A percentile compares a stretch with the other conserved stretches of the same genome.
Evolutionary conservation across 495 filamentous ascomycete species (phyloP).

Genomic region (Penicillium cinerascens): DNA sequence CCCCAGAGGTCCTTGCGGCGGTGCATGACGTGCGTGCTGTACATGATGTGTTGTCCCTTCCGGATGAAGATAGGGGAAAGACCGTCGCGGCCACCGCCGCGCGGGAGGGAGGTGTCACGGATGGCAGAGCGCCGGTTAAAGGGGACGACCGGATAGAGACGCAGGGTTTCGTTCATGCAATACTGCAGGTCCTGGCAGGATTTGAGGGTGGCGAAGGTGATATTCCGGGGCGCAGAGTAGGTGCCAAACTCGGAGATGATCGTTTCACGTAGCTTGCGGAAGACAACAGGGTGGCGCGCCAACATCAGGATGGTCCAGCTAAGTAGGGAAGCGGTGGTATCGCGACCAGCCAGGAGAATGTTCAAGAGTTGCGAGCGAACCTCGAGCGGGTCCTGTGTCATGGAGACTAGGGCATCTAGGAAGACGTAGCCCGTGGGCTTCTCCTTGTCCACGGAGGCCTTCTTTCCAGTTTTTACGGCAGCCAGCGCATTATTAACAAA

Average conservation of each 20-base stretch:
- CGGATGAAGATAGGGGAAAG: conserved; percentile 48
- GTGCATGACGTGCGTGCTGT: conserved; percentile 50
- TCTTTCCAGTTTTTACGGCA: no score
- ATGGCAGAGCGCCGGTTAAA: conserved; percentile 51
- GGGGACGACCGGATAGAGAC: conserved; percentile 58
- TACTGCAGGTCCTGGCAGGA: conserved; percentile 49
- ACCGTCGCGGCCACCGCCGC: conserved; percentile 64
- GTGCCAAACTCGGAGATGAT: conserved; percentile 46
- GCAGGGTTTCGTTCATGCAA: conserved; percentile 47
- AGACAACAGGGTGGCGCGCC: conserved; percentile 41
- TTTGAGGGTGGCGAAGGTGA: conserved; percentile 42
- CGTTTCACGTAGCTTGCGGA: conserved; percentile 46
- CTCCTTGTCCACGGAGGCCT: conserved; percentile 1
- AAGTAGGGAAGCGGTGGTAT: conserved; percentile 61
- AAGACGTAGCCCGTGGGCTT: conserved; percentile 36
- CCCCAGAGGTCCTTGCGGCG: conserved; percentile 57
- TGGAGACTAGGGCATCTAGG: conserved; percentile 34
- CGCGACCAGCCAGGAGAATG: conserved; percentile 47
- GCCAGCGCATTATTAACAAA: conserved; percentile 33
- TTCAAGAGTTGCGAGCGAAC: conserved; percentile 60
- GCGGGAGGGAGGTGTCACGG: conserved; percentile 53
- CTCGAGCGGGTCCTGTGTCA: conserved; percentile 40
- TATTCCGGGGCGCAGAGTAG: conserved; percentile 29
- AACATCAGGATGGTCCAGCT: conserved; percentile 65
- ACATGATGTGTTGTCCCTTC: conserved; percentile 44